A percentile compares a stretch with the other conserved stretches of the same genome.
These are phyloP conservation scores for Tetradesmus lagerheimii DNA, from an alignment of 139 green algal species.

Conservation along the genomic window DNA sequence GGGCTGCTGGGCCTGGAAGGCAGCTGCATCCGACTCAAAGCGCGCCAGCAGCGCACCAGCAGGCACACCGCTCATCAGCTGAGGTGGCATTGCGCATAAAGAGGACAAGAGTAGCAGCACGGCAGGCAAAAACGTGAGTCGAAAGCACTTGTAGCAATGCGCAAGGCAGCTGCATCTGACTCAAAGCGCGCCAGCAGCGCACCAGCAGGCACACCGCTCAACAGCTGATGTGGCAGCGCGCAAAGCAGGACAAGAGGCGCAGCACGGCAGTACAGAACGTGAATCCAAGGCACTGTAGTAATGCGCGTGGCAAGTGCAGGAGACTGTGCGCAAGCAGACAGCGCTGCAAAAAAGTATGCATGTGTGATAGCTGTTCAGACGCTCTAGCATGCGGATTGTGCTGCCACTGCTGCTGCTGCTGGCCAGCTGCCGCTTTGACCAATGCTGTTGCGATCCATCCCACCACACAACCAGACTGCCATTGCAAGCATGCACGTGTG, in stretches of 20 bases:
- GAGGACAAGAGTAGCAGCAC: neutral
- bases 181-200: constrained; percentile 42
- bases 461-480: neutral
- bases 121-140: no score
- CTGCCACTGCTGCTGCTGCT: neutral
- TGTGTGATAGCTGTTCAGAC: no score
- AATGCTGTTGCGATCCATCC: neutral
- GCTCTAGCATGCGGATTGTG: no score
- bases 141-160: neutral
- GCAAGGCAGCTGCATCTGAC: constrained; percentile 53
- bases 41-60: constrained; percentile 23
- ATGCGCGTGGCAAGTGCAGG: no score
- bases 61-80: neutral
- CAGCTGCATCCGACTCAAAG: constrained; percentile 58
- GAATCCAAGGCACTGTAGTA: no score
- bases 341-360: neutral
- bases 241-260: neutral
- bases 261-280: neutral
- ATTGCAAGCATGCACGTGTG: neutral
- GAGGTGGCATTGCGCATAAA: neutral
- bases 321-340: no score
- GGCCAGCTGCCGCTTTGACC: neutral
- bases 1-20: constrained; percentile 48
- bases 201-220: neutral
- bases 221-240: neutral